phyloP scores from a whole-genome alignment of 768 basidiomycete genomes.

The Lactarius akahatsu region DNA sequence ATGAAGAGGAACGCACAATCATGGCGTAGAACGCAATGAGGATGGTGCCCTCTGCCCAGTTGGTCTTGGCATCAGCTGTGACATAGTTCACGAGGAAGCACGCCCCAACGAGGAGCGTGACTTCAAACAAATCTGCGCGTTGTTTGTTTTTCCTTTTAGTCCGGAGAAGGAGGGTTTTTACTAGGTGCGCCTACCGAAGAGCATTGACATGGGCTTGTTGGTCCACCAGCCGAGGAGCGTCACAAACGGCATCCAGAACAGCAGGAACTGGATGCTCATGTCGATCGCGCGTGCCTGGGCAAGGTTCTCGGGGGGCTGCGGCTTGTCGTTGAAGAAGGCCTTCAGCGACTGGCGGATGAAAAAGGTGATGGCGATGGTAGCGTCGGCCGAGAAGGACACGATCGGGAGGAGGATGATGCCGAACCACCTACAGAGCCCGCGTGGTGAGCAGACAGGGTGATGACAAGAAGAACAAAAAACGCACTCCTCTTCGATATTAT shows the following conservation, averaged over 20 bases:
- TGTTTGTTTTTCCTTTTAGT: neutral
- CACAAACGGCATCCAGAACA: slow-evolving; percentile 79
- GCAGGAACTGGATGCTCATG: slow-evolving; percentile 71
- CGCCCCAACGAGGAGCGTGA: slow-evolving; percentile 60
- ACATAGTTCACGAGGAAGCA: slow-evolving; percentile 81
- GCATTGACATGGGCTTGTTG: slow-evolving; percentile 54
- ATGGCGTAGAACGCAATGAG: slow-evolving; percentile 68
- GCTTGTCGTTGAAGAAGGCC: slow-evolving; percentile 40
- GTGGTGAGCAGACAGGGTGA: slow-evolving; percentile 1
- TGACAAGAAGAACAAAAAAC: slow-evolving; percentile 23
- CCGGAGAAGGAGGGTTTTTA: neutral
- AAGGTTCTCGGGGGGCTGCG: slow-evolving; percentile 49
- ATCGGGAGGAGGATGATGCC: slow-evolving; percentile 70
- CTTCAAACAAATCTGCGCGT: slow-evolving; percentile 61
- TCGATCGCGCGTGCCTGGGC: slow-evolving; percentile 73
- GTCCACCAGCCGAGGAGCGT: slow-evolving; percentile 70
- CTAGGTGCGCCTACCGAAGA: slow-evolving; percentile 59
- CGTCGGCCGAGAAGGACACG: slow-evolving; percentile 73
- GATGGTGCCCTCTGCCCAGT: slow-evolving; percentile 71
- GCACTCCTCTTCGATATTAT: slow-evolving; percentile 53
- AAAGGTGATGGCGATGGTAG: slow-evolving; percentile 56
- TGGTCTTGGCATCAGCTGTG: slow-evolving; percentile 75
- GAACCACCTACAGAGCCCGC: slow-evolving; percentile 52
- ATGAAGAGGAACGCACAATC: slow-evolving; percentile 45
- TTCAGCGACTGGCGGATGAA: slow-evolving; percentile 49